Evolutionary conservation across 306 rosid species (phyloP).

Genomic region (Prunus dulcis): DNA sequence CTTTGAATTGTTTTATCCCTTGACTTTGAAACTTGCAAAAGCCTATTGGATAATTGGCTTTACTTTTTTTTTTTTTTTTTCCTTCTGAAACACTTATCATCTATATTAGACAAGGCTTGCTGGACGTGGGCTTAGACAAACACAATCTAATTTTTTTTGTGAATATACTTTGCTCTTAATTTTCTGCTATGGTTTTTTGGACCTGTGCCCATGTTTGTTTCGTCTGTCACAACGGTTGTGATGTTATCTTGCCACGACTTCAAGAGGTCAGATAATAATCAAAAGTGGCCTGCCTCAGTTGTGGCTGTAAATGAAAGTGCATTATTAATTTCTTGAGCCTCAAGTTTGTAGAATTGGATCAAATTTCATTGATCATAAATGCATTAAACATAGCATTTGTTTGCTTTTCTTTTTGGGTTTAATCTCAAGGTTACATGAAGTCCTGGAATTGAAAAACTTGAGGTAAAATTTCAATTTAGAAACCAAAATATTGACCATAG

Average conservation of each 20-base stretch:
- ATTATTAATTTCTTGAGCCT: neutral
- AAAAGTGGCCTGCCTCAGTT: neutral
- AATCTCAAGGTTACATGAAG: too few species aligned
- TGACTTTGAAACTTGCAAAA: too few species aligned
- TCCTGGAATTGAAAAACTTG: too few species aligned
- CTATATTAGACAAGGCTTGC: too few species aligned
- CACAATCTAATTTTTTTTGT: too few species aligned
- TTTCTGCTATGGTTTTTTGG: slow-evolving; percentile 77
- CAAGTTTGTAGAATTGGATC: neutral
- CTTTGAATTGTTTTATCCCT: too few species aligned
- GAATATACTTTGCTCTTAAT: slow-evolving; percentile 53
- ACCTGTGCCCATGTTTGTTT: slow-evolving; percentile 69
- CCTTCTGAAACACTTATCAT: too few species aligned
- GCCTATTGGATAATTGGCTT: too few species aligned
- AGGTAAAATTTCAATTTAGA: neutral
- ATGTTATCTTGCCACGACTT: slow-evolving; percentile 46
- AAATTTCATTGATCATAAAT: neutral
- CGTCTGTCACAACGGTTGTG: slow-evolving; percentile 45
- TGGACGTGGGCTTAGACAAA: slow-evolving; percentile 41
- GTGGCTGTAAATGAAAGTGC: neutral
- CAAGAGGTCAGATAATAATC: neutral
- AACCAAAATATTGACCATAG: neutral
- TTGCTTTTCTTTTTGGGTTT: too few species aligned
- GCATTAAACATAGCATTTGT: neutral
- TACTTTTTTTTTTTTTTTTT: too few species aligned